phyloP scores from a whole-genome alignment of 495 filamentous ascomycete species.

The Saxophila tyrrhenica region DNA sequence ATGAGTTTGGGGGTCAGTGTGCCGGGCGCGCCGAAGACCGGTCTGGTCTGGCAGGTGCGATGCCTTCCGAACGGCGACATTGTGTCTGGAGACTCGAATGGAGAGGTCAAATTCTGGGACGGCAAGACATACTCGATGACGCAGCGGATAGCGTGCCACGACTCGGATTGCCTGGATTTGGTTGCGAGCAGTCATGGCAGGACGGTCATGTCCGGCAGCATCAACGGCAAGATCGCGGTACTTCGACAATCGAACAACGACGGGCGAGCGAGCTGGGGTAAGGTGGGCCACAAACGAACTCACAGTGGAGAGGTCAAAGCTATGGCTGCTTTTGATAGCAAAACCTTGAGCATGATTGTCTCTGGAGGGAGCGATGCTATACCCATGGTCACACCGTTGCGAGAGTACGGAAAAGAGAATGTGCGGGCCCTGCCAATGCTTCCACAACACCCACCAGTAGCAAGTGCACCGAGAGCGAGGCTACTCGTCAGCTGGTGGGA shows the following conservation, averaged over 20 bases:
- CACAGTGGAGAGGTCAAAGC: slow-evolving; percentile 92
- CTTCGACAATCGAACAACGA: slow-evolving; percentile 54
- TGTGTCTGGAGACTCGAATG: slow-evolving; percentile 87
- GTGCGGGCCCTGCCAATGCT: slow-evolving; percentile 67
- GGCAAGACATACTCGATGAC: slow-evolving; percentile 76
- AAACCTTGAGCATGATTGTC: slow-evolving; percentile 66
- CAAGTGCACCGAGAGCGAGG: slow-evolving; percentile 57
- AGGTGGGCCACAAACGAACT: slow-evolving; percentile 68
- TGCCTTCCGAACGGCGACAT: slow-evolving; percentile 77
- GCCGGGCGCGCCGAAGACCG: slow-evolving; percentile 63
- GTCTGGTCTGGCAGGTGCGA: slow-evolving; percentile 87
- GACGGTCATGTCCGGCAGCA: slow-evolving; percentile 80
- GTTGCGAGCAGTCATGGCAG: slow-evolving; percentile 68
- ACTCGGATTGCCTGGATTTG: slow-evolving; percentile 81
- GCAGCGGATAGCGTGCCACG: slow-evolving; percentile 74
- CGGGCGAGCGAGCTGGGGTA: slow-evolving; percentile 60
- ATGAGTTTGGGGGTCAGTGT: slow-evolving; percentile 77
- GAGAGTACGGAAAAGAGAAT: slow-evolving; percentile 67
- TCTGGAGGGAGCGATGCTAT: slow-evolving; percentile 86
- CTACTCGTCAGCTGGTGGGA: slow-evolving; percentile 91
- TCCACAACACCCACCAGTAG: slow-evolving; percentile 61
- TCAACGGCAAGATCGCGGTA: slow-evolving; percentile 74
- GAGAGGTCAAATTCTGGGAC: slow-evolving; percentile 87
- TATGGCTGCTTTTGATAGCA: slow-evolving; percentile 68
- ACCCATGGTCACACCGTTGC: slow-evolving; percentile 69